A percentile compares a stretch with the other conserved stretches of the same genome.
phyloP scores from a whole-genome alignment of 805 yeast genomes.

The Phaffomyces opuntiae region DNA sequence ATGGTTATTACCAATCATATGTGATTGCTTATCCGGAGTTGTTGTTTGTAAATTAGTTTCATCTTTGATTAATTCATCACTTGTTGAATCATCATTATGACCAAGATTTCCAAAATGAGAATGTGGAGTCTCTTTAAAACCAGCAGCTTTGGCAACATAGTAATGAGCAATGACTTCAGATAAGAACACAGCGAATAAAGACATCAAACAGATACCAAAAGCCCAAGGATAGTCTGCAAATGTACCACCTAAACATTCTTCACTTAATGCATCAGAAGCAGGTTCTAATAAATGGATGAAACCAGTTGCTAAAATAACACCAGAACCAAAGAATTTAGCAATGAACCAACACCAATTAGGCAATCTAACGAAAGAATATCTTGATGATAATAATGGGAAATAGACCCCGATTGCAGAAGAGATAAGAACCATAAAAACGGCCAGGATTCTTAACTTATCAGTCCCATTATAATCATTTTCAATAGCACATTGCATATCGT shows the following conservation, averaged over 20 bases:
- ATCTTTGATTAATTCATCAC: constrained; percentile 2
- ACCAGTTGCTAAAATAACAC: constrained; percentile 78
- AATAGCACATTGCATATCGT: constrained; percentile 29
- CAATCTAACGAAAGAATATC: constrained; percentile 48
- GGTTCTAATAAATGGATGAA: constrained; percentile 70
- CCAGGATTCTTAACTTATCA: constrained; percentile 41
- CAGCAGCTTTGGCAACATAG: constrained; percentile 30
- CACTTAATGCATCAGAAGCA: constrained; percentile 50
- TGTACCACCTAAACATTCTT: constrained; percentile 57
- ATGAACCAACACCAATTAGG: constrained; percentile 60
- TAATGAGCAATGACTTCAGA: constrained; percentile 42
- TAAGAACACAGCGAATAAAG: constrained; percentile 39
- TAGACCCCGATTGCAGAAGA: constrained; percentile 54
- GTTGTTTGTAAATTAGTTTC: not conserved
- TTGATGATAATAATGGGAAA: constrained; percentile 57
- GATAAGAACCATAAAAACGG: constrained; percentile 54
- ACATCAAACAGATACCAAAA: constrained; percentile 44
- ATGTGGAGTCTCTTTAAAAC: constrained; percentile 27
- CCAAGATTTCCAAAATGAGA: constrained; percentile 45
- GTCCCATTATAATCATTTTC: constrained; percentile 40
- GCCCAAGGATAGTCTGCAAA: constrained; percentile 51
- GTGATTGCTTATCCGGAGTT: constrained; percentile 3
- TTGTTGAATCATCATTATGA: constrained; percentile 15
- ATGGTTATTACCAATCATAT: constrained; percentile 29
- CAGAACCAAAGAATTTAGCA: constrained; percentile 75